Evolutionary conservation across 2,329 filamentous ascomycete species (phyloP).

Genomic region (Trichophyton schoenleinii): DNA sequence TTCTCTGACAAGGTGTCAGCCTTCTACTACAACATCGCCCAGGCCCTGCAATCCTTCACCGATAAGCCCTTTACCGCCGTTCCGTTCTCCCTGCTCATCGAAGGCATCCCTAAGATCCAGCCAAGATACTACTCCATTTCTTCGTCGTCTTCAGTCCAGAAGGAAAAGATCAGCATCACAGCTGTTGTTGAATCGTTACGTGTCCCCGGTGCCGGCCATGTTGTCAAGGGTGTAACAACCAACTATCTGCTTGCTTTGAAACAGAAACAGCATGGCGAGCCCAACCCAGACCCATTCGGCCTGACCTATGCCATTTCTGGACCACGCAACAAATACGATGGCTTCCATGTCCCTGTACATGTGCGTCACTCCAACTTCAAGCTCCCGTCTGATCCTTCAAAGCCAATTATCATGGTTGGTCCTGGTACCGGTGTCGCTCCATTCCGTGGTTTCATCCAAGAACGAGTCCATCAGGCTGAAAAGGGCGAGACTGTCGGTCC

Average conservation of each 20-base stretch:
- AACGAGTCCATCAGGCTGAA: conserved; percentile 71
- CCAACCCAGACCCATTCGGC: conserved; percentile 57
- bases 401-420: conserved; percentile 90
- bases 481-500: conserved; percentile 72
- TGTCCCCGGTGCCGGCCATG: conserved; percentile 59
- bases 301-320: conserved; percentile 76
- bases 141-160: conserved; percentile 86
- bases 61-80: conserved; percentile 68
- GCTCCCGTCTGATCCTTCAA: conserved; percentile 84
- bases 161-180: conserved; percentile 88
- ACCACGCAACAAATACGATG: conserved; percentile 93
- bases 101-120: conserved; percentile 87
- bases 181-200: conserved; percentile 79
- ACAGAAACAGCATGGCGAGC: conserved; percentile 88
- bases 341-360: conserved; percentile 87
- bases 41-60: conserved; percentile 62
- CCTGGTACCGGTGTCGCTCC: conserved; percentile 90
- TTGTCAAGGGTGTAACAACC: conserved; percentile 90
- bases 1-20: conserved; percentile 76
- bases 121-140: conserved; percentile 99
- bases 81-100: conserved; percentile 89
- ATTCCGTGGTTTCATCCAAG: conserved; percentile 90
- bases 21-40: conserved; percentile 79
- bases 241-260: conserved; percentile 93
- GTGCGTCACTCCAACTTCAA: conserved; percentile 99